Conservation (phyloP, 1,284 basidiomycete genomes). For the Leccinum griseonigrum region DNA sequence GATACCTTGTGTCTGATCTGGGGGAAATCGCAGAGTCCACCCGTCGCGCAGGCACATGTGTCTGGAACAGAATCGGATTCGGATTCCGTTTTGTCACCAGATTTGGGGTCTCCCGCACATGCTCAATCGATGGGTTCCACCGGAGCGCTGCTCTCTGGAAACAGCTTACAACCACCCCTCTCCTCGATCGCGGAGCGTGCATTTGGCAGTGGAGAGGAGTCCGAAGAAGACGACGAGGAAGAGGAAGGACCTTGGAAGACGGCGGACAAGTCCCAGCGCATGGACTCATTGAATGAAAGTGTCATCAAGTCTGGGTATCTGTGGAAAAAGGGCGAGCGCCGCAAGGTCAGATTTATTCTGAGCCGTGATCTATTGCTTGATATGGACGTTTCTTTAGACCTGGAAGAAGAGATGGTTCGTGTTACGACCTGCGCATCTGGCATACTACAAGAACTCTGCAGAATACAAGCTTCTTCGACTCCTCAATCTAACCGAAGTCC, state of each 20-base stretch:
- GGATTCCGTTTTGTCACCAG: slow-evolving; percentile 65
- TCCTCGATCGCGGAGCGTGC: slow-evolving; percentile 74
- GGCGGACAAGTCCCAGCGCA: slow-evolving; percentile 41
- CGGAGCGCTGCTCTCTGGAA: slow-evolving; percentile 34
- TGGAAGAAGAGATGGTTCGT: slow-evolving; percentile 99
- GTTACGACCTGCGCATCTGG: slow-evolving; percentile 84
- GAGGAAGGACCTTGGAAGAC: slow-evolving; percentile 63
- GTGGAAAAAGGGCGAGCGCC: slow-evolving; percentile 93
- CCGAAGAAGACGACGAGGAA: slow-evolving; percentile 70
- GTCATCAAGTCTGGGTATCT: slow-evolving; percentile 91
- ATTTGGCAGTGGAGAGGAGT: slow-evolving; percentile 64
- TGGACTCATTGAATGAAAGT: slow-evolving; percentile 60
- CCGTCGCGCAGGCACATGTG: slow-evolving; percentile 42
- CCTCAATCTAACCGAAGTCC: slow-evolving; percentile 86
- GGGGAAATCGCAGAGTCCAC: slow-evolving; percentile 30
- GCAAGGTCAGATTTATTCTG: slow-evolving; percentile 70
- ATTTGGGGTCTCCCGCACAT: slow-evolving; percentile 42
- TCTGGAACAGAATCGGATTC: slow-evolving; percentile 87
- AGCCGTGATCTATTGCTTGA: slow-evolving; percentile 9
- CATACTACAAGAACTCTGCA: slow-evolving; percentile 94
- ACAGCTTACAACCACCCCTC: slow-evolving; percentile 52
- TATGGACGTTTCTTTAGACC: slow-evolving; percentile 50
- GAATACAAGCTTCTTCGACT: slow-evolving; percentile 92
- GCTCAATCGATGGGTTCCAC: slow-evolving; percentile 30
- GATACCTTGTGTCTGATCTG: slow-evolving; percentile 13